Base-by-base conservation (phyloP, 768 basidiomycete genomes). In the Boletus edulis region DNA sequence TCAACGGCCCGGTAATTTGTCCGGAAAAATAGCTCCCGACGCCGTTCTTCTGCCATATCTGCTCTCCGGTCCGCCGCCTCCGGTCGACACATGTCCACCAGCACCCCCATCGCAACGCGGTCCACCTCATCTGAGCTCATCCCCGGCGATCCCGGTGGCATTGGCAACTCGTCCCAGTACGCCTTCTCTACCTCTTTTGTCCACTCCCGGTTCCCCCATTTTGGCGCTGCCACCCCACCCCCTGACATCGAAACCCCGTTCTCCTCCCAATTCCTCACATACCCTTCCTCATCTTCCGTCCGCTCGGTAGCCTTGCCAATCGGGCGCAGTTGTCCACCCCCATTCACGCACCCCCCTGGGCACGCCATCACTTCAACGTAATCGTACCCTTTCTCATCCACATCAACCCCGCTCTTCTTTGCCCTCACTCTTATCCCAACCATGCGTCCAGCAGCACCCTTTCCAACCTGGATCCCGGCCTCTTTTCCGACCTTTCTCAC, bases 351-450 rank as follows among this genome's bases (percentile, higher is more conserved):
- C 17, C 97, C 97, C 0, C 89, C 86, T 0, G 97, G 97, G 75
- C 97, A 99, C 34, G 97, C 97, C 97, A 99, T 98, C 58, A 99
- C 94, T 67, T 97, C 94, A 39, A 96, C 86, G 70, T 94, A 97
- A 73, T 96, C 93, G 68, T 92, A 92, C 41, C 78, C 75, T 49
- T 70, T 73, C 49, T 79, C 78, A 12, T 70, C 74, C 43, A 62
- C 67, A 49, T 70, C 72, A 38, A 43, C 65, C 14, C 64, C 70
- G 57, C 64, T 71, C 51, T 67, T 76, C 68, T 64, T 72, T 60
- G 51, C 64, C 67, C 64, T 67, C 49, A 39, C 61, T 59, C 64
- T 59, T 38, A 39, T 39, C 54, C 65, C 73, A 59, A 42, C 64
- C 62, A 58, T 63, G 39, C 62, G 71, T 13, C 85, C 83, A 5